These are phyloP conservation scores for Termitomyces sp. DNA, from an alignment of 768 basidiomycete species.

Conservation along the genomic window DNA sequence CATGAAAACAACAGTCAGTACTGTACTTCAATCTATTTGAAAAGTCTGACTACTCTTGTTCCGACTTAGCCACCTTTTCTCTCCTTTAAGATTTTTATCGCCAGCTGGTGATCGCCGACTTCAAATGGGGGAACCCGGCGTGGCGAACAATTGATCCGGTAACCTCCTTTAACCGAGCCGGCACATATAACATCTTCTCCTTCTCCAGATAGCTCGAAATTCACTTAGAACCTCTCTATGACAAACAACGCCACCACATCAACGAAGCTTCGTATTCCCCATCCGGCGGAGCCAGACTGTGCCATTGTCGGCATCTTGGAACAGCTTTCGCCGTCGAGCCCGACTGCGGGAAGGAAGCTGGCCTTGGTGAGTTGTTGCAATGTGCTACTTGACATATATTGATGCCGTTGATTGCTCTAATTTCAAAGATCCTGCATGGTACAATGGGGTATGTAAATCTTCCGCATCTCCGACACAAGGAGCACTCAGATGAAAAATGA, in stretches of 20 bases:
- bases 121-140: neutral
- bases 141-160: neutral
- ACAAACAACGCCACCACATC: constrained; percentile 33
- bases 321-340: constrained; percentile 43
- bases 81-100: neutral
- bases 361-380: constrained; percentile 49
- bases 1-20: neutral
- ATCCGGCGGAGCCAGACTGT: constrained; percentile 36
- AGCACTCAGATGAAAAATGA: constrained; percentile 13
- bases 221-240: neutral
- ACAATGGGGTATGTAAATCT: constrained; percentile 58
- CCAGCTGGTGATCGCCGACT: neutral
- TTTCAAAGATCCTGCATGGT: constrained; percentile 68
- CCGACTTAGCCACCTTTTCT: neutral
- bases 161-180: neutral
- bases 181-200: neutral
- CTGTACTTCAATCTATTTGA: neutral
- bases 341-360: constrained; percentile 55
- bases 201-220: neutral
- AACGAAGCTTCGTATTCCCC: constrained; percentile 50
- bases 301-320: constrained; percentile 57
- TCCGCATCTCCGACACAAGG: constrained; percentile 20
- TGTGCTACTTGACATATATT: constrained; percentile 5
- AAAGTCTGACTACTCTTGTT: neutral
- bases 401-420: constrained; percentile 11